Percentiles rank a stretch among this genome's conserved stretches.
Evolutionary conservation across 108 stramenopile species (phyloP).

Genomic region (Stephanodiscus triporus): DNA sequence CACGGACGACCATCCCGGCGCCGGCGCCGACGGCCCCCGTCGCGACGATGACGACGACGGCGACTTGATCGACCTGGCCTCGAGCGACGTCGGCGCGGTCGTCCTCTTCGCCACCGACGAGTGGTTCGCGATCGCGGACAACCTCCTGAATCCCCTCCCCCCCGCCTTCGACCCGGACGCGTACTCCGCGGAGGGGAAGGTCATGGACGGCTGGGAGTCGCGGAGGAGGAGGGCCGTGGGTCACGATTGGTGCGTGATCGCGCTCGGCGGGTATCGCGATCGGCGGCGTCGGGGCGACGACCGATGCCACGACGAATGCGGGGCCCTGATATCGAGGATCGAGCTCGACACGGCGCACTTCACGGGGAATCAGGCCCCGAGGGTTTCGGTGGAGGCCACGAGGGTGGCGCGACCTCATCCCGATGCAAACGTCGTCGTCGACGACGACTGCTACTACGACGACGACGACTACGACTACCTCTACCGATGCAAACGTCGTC

Average conservation of each 20-base stretch:
- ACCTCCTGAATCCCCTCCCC: constrained; percentile 60
- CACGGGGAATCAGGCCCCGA: constrained; percentile 91
- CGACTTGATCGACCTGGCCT: constrained; percentile 15
- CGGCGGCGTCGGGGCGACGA: not conserved
- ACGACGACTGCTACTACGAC: constrained; percentile 12
- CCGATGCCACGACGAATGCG: no score
- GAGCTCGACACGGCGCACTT: constrained; percentile 92
- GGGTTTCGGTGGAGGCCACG: constrained; percentile 70
- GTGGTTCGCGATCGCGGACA: constrained; percentile 91
- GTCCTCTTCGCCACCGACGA: constrained; percentile 90
- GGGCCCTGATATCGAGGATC: constrained; percentile 46
- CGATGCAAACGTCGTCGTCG: not conserved
- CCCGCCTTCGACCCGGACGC: constrained; percentile 81
- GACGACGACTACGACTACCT: constrained; percentile 18
- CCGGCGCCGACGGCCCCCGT: not conserved
- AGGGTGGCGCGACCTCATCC: constrained; percentile 12
- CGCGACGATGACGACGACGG: not conserved
- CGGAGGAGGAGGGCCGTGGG: constrained; percentile 77
- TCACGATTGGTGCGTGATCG: constrained; percentile 93
- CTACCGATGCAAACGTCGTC: not conserved
- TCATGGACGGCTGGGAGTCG: constrained; percentile 96
- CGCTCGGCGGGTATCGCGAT: constrained; percentile 37
- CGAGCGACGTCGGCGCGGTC: constrained; percentile 11
- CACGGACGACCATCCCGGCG: no score
- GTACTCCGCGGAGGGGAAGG: constrained; percentile 90